A percentile compares a stretch with the other conserved stretches of the same genome.
These are phyloP conservation scores for Phytophthora parvispora DNA, from an alignment of 352 stramenopile genomes.

Conservation along the genomic window DNA sequence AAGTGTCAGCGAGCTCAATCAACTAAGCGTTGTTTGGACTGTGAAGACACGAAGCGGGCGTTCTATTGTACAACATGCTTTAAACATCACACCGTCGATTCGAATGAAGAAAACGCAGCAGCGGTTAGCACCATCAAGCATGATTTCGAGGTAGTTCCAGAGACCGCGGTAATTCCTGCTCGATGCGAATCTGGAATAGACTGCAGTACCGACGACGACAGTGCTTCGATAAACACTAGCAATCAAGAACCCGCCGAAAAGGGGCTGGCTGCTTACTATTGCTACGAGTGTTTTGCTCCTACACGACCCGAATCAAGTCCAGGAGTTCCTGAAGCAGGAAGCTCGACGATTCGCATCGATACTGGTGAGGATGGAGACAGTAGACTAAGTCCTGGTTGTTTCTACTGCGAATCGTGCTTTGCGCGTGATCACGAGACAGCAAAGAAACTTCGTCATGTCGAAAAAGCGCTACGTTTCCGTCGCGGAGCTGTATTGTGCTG, in stretches of 20 bases:
- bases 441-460: conserved; percentile 49
- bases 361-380: not conserved
- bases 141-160: conserved; percentile 67
- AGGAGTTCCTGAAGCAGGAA: not conserved
- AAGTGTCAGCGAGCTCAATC: conserved; percentile 44
- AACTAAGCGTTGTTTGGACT: conserved; percentile 73
- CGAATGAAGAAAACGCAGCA: conserved; percentile 7
- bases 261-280: conserved; percentile 53
- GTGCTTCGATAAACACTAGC: not conserved
- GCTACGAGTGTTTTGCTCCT: conserved; percentile 35
- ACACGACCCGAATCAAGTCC: not conserved
- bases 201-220: conserved; percentile 19
- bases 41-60: conserved; percentile 22
- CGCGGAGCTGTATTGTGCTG: conserved; percentile 60
- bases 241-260: conserved; percentile 15
- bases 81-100: conserved; percentile 48
- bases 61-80: conserved; percentile 69
- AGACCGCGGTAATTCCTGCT: conserved; percentile 20
- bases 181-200: conserved; percentile 39
- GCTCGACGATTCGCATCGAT: too few species aligned
- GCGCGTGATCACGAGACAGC: conserved; percentile 52
- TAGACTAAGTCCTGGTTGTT: conserved; percentile 31
- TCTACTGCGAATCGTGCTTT: conserved; percentile 81
- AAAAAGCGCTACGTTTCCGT: conserved; percentile 60
- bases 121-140: conserved; percentile 40